These are phyloP conservation scores for Monosporascus cannonballus DNA, from an alignment of 2,329 filamentous ascomycete species.

Conservation along the genomic window DNA sequence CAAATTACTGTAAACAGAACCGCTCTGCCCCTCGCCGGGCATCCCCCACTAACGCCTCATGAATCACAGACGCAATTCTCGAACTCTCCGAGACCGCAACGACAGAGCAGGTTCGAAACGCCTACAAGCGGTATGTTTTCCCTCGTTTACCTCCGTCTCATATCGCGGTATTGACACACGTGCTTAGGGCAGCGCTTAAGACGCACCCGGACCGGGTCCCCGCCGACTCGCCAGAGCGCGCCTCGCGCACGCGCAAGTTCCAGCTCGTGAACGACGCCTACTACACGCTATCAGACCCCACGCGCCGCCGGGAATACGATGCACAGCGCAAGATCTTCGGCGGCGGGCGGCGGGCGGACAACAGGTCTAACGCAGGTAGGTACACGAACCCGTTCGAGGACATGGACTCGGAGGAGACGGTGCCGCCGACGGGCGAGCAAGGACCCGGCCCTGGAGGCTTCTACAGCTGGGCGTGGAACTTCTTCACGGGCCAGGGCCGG, in stretches of 20 bases:
- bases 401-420: constrained; percentile 32
- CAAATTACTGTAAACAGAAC: constrained; percentile 48
- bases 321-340: constrained; percentile 57
- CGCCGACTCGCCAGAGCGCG: constrained; percentile 74
- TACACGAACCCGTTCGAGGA: constrained; percentile 42
- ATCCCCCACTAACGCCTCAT: constrained; percentile 14
- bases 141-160: background rate
- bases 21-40: too few species aligned
- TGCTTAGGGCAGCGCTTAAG: constrained; percentile 66
- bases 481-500: constrained; percentile 40
- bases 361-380: constrained; percentile 27
- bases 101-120: constrained; percentile 80
- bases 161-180: constrained; percentile 25
- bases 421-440: constrained; percentile 36
- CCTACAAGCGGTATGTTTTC: constrained; percentile 72
- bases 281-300: constrained; percentile 78
- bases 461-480: constrained; percentile 75
- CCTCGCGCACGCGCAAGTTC: constrained; percentile 77
- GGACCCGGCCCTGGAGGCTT: constrained; percentile 24
- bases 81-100: constrained; percentile 68
- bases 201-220: constrained; percentile 91
- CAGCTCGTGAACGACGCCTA: constrained; percentile 91
- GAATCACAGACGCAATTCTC: constrained; percentile 60
- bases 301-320: constrained; percentile 79
- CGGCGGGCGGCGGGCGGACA: constrained; percentile 18